A percentile compares a stretch with the other conserved stretches of the same genome.
Evolutionary conservation across 768 basidiomycete genomes (phyloP).

Genomic region (Tubosaeta sp.): DNA sequence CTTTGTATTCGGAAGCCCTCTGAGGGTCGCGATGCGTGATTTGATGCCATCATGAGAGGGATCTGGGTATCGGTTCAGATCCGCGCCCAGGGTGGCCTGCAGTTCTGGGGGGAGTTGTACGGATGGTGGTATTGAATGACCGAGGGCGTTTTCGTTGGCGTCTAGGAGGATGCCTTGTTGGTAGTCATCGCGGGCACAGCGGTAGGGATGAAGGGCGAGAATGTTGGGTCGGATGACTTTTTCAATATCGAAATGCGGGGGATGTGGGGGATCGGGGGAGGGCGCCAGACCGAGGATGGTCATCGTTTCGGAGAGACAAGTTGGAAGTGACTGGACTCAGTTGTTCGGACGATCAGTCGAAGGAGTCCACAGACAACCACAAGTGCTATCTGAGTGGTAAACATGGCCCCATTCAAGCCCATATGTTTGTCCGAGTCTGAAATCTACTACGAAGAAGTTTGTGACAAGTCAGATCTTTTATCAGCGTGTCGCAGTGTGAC

Average conservation of each 20-base stretch:
- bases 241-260: conserved; percentile 83
- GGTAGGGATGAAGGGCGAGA: conserved; percentile 85
- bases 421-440: too few species aligned
- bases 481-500: too few species aligned
- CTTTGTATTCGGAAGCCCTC: conserved; percentile 57
- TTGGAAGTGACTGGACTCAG: too few species aligned
- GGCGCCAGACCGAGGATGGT: conserved; percentile 58
- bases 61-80: conserved; percentile 90
- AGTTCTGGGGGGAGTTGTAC: conserved; percentile 32
- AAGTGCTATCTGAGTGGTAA: too few species aligned
- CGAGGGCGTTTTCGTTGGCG: conserved; percentile 95
- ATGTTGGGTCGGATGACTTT: conserved; percentile 90
- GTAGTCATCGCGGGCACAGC: conserved; percentile 96
- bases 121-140: conserved; percentile 63
- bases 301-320: conserved; percentile 36
- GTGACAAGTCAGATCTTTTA: too few species aligned
- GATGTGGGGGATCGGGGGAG: conserved; percentile 42
- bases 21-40: conserved; percentile 63
- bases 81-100: conserved; percentile 39
- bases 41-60: conserved; percentile 85
- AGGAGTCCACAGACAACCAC: too few species aligned
- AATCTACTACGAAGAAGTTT: too few species aligned
- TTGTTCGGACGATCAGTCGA: too few species aligned
- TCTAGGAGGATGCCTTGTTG: conserved; percentile 87
- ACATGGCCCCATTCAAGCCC: too few species aligned